phyloP scores from a whole-genome alignment of 805 yeast genomes.

The Scheffersomyces stipitis region DNA sequence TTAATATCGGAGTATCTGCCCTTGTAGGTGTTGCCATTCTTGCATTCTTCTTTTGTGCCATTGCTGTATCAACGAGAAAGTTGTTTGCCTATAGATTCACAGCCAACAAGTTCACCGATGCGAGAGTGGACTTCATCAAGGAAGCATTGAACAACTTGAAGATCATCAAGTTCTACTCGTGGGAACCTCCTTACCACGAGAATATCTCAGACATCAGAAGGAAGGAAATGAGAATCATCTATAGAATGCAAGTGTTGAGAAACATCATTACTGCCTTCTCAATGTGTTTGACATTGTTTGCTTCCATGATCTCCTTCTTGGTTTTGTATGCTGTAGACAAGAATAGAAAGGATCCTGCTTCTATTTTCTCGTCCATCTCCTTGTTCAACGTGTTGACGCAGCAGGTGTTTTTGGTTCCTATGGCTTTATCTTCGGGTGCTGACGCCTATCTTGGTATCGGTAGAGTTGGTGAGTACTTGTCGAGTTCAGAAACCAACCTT shows the following conservation, averaged over 20 bases:
- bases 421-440: constrained; percentile 64
- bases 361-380: constrained; percentile 68
- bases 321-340: constrained; percentile 33
- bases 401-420: constrained; percentile 68
- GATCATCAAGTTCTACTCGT: constrained; percentile 82
- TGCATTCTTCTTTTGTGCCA: constrained; percentile 30
- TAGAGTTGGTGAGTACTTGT: constrained; percentile 54
- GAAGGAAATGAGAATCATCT: constrained; percentile 61
- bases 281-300: constrained; percentile 63
- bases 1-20: constrained; percentile 23
- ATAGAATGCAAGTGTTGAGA: constrained; percentile 63
- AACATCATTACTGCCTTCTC: constrained; percentile 64
- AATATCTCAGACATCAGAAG: constrained; percentile 55
- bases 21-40: constrained; percentile 26
- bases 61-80: constrained; percentile 48
- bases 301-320: constrained; percentile 60
- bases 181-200: constrained; percentile 79
- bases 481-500: constrained; percentile 42
- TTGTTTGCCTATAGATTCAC: constrained; percentile 55
- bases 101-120: constrained; percentile 70
- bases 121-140: constrained; percentile 70
- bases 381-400: constrained; percentile 61
- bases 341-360: constrained; percentile 50
- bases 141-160: constrained; percentile 79
- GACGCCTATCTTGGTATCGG: constrained; percentile 65